These are phyloP conservation scores for Neurospora terricola DNA, from an alignment of 495 filamentous ascomycete genomes.

Conservation along the genomic window DNA sequence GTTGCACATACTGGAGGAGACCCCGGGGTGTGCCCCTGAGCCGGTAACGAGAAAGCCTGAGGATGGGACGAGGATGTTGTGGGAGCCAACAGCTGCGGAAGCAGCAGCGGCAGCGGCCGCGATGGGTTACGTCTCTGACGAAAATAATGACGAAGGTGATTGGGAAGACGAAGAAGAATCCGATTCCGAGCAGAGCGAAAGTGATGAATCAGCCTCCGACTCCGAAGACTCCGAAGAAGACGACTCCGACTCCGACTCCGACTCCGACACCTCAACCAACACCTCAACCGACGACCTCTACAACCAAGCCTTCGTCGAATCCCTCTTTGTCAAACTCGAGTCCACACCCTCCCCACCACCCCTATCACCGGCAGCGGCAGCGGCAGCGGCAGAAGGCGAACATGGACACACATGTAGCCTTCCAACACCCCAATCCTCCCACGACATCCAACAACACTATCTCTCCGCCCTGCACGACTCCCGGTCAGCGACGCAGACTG, in stretches of 20 bases:
- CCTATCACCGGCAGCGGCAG: background rate
- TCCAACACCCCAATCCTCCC: background rate
- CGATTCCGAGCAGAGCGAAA: background rate
- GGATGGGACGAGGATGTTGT: background rate
- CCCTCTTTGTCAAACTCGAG: background rate
- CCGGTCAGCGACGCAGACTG: background rate
- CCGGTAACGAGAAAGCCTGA: background rate
- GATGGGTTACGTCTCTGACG: background rate
- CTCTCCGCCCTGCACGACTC: background rate
- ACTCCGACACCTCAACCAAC: background rate
- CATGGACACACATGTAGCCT: background rate
- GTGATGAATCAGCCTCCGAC: background rate
- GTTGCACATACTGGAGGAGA: background rate
- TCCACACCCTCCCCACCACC: background rate
- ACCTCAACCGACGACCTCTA: background rate
- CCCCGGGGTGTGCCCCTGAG: background rate
- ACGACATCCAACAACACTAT: background rate
- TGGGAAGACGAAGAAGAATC: background rate
- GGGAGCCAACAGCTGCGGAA: background rate
- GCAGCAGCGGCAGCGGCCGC: background rate
- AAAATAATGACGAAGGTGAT: background rate
- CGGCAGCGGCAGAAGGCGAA: background rate
- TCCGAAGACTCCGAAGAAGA: background rate
- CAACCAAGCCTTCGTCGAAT: background rate
- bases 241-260: background rate